phyloP scores from a whole-genome alignment of 805 yeast species.

The Wickerhamomyces alni region DNA sequence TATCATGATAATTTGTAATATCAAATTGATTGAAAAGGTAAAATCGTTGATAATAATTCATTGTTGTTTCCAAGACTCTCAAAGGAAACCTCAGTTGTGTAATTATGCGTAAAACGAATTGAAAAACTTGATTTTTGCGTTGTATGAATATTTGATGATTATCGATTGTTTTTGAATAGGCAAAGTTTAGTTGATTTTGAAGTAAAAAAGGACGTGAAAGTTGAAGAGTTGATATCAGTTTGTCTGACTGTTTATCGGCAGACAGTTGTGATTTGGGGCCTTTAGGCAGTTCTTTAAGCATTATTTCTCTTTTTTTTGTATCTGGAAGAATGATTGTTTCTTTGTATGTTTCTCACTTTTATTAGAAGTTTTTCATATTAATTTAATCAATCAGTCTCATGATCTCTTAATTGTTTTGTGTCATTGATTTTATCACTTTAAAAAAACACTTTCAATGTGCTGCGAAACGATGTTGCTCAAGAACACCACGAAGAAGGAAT shows the following conservation, averaged over 20 bases:
- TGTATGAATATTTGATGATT: constrained; percentile 45
- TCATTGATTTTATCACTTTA: too few relatives aligned
- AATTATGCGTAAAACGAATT: constrained; percentile 47
- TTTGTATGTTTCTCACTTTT: too few relatives aligned
- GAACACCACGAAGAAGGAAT: constrained; percentile 36
- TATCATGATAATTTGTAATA: constrained; percentile 46
- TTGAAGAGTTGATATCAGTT: constrained; percentile 26
- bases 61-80: constrained; percentile 61
- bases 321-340: too few relatives aligned
- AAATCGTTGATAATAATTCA: constrained; percentile 68
- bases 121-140: constrained; percentile 47
- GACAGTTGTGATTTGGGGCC: background rate
- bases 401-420: too few relatives aligned
- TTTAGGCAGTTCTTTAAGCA: background rate
- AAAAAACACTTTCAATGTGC: too few relatives aligned
- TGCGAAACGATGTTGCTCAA: too few relatives aligned
- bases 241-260: background rate
- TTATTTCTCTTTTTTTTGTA: too few relatives aligned
- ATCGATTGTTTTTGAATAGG: constrained; percentile 46
- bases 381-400: too few relatives aligned
- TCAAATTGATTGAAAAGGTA: constrained; percentile 60
- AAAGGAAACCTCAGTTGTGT: constrained; percentile 59
- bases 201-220: constrained; percentile 60
- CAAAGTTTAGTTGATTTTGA: constrained; percentile 43
- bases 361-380: too few relatives aligned